Evolutionary conservation across 2,329 filamentous ascomycete species (phyloP), one percentile per base, ranked within the genome.

Genomic region (Alternaria atra): DNA sequence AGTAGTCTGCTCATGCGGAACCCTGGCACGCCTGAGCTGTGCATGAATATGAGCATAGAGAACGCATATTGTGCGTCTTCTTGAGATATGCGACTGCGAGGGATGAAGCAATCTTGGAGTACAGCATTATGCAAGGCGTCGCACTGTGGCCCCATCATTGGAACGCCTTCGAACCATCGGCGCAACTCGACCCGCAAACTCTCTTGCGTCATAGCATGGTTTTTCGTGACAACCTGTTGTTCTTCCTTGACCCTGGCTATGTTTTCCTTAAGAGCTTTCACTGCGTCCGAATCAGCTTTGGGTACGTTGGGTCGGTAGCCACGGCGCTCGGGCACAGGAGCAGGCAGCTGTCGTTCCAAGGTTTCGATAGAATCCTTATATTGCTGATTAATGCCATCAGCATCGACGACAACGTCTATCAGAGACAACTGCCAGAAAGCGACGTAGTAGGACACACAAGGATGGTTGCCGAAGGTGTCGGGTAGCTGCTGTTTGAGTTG

Each of bases 341-440:
- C 62, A 30, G 66, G 65, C 13, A 66, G 53, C 32, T 71, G 65
- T 25, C 60, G 64, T 55, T 71, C 63, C 20, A 66, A 70, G 25
- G 60, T 53, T 30, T 88, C 86, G 35, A 90, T 89, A 73, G 96
- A 93, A 15, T 88, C 86, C 48, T 91, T 86, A 75, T 99, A 99
- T 61, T 90, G 91, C 42, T 89, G 85, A 58, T 89, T 89, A 48
- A 72, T 1, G 34, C 88, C 63, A 88, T 88, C 54, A 15, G 1
- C 92, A 88, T 88, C 52, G 30, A 1, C 92, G 91, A 65, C 94
- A 8, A 78, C 66, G 42, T 99, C 94, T 46, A 91, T 89, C 3
- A 96, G 85, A 29, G 93, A 90, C 12, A 97, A 84, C 52, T 94
- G 90, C 95, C 95, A 99, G 80, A 99, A 99, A 0, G 91, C 91